phyloP scores from a whole-genome alignment of 495 filamentous ascomycete species.

The Tirmania nivea region DNA sequence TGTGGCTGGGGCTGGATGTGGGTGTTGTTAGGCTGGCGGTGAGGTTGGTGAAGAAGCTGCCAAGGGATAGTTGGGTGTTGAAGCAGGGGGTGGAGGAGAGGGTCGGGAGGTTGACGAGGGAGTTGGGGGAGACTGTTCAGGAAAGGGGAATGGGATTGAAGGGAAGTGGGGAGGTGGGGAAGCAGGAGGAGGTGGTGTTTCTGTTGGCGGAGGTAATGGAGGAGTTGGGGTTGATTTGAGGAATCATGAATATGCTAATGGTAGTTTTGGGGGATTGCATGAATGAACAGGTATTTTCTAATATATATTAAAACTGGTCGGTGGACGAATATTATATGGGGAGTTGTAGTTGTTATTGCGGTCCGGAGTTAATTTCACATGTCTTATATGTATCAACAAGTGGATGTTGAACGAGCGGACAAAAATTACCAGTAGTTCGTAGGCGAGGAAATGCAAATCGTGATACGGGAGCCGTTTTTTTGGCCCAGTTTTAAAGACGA shows the following conservation, averaged over 20 bases:
- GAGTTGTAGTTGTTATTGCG: too few relatives aligned
- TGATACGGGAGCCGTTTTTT: too few relatives aligned
- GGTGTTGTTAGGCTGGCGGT: slow-evolving; percentile 30
- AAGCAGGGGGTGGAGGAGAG: slow-evolving; percentile 19
- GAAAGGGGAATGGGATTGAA: slow-evolving; percentile 8
- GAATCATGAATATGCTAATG: background rate
- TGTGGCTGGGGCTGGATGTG: slow-evolving; percentile 27
- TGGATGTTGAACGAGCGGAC: too few relatives aligned
- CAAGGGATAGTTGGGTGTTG: slow-evolving; percentile 24
- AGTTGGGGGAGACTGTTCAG: background rate
- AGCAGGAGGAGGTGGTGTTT: slow-evolving; percentile 6
- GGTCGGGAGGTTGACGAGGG: background rate
- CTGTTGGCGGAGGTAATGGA: slow-evolving; percentile 12
- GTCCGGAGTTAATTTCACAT: too few relatives aligned
- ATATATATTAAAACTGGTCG: too few relatives aligned
- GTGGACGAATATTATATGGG: too few relatives aligned
- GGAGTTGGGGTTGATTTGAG: slow-evolving; percentile 11
- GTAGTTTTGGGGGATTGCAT: background rate
- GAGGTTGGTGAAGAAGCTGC: slow-evolving; percentile 26
- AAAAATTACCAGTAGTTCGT: too few relatives aligned
- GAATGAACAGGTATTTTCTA: too few relatives aligned
- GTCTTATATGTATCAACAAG: too few relatives aligned
- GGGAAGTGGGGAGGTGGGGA: slow-evolving; percentile 10
- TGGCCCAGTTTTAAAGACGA: too few relatives aligned
- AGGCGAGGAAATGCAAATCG: too few relatives aligned